Conservation (phyloP, 805 yeast species). For the Nakazawaea siamensis region DNA sequence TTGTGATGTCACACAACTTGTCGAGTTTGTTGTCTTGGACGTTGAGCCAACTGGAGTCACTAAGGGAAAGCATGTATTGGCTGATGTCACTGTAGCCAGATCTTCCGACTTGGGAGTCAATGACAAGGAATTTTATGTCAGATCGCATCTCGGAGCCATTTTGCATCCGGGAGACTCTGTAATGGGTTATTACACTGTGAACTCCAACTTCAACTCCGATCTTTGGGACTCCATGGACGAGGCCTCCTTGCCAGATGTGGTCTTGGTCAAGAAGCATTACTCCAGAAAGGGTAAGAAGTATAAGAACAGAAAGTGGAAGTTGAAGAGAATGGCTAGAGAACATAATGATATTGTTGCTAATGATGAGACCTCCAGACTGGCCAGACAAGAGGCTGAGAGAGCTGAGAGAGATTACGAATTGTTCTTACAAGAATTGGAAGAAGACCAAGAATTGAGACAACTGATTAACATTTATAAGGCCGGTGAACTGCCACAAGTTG, state of each 20-base stretch:
- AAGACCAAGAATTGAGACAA: constrained; percentile 90
- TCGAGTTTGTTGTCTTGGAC: constrained; percentile 86
- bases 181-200: constrained; percentile 80
- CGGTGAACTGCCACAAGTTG: constrained; percentile 21
- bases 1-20: constrained; percentile 65
- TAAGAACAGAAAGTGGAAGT: constrained; percentile 81
- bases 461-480: constrained; percentile 84
- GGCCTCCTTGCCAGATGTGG: constrained; percentile 72
- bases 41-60: constrained; percentile 86
- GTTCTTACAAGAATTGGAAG: constrained; percentile 95
- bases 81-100: constrained; percentile 89
- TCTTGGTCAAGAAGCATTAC: constrained; percentile 83
- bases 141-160: constrained; percentile 90
- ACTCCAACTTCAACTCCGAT: constrained; percentile 83
- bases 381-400: constrained; percentile 80
- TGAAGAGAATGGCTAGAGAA: constrained; percentile 96
- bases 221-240: constrained; percentile 66
- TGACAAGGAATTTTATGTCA: constrained; percentile 72
- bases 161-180: constrained; percentile 96
- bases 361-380: constrained; percentile 53
- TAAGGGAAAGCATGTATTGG: constrained; percentile 71
- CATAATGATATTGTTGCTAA: constrained; percentile 81
- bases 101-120: constrained; percentile 82
- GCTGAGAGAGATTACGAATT: constrained; percentile 93
- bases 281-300: constrained; percentile 67